phyloP scores from a whole-genome alignment of 768 basidiomycete species.

The Russula earlei region DNA sequence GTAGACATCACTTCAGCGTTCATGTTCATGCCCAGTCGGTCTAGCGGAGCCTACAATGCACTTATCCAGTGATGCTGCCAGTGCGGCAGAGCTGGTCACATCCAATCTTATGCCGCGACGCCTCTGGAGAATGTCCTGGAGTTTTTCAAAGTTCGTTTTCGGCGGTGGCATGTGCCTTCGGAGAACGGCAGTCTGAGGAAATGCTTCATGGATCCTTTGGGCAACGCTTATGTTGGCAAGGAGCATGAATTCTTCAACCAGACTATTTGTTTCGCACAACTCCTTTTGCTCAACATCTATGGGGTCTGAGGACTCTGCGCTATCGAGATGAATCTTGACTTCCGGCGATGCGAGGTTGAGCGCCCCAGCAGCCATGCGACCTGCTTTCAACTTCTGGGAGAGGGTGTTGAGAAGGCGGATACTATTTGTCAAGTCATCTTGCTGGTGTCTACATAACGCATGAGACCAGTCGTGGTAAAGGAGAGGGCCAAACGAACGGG shows the following conservation, averaged over 20 bases:
- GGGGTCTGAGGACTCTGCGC: conserved; percentile 87
- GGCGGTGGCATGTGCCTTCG: conserved; percentile 90
- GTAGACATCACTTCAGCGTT: background rate
- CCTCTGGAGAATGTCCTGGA: conserved; percentile 86
- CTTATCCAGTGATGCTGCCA: conserved; percentile 80
- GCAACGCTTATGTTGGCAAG: conserved; percentile 96
- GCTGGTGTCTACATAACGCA: conserved; percentile 42
- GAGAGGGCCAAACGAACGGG: conserved; percentile 41
- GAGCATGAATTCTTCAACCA: conserved; percentile 99
- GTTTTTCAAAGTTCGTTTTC: conserved; percentile 85
- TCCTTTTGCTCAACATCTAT: conserved; percentile 97
- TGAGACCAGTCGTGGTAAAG: background rate
- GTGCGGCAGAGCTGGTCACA: conserved; percentile 81
- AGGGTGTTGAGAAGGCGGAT: conserved; percentile 85
- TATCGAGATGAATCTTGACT: conserved; percentile 93
- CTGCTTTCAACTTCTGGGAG: conserved; percentile 74
- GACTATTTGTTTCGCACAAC: conserved; percentile 82
- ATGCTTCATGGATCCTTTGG: conserved; percentile 81
- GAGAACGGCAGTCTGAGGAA: conserved; percentile 91
- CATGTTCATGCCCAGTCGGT: conserved; percentile 8
- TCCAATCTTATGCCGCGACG: conserved; percentile 76
- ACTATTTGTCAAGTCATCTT: conserved; percentile 74
- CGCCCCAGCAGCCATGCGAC: conserved; percentile 91
- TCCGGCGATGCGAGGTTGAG: conserved; percentile 97
- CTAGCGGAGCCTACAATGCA: conserved; percentile 55